Conservation (phyloP, 2,329 filamentous ascomycete species). For the Colletotrichum orbiculare region DNA sequence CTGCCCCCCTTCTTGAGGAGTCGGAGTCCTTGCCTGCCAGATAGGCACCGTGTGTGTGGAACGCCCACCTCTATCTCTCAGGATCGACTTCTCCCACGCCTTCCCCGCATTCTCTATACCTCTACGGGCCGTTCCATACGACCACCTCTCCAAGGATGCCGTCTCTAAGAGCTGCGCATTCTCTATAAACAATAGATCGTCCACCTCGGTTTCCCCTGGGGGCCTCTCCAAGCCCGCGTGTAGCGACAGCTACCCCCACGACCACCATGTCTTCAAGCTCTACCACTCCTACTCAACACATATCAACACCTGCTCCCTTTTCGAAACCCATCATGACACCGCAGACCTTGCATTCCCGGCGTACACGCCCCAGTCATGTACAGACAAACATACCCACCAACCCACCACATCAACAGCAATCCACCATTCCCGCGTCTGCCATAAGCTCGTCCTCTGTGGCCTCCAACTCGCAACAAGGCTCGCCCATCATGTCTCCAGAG, state of each 20-base stretch:
- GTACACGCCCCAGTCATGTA: conserved; percentile 58
- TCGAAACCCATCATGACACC: conserved; percentile 55
- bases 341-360: conserved; percentile 52
- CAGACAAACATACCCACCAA: conserved; percentile 56
- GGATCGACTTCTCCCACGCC: conserved; percentile 31
- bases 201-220: conserved; percentile 31
- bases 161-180: conserved; percentile 36
- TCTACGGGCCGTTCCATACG: conserved; percentile 38
- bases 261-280: conserved; percentile 45
- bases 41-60: conserved; percentile 32
- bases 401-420: conserved; percentile 41
- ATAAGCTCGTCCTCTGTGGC: conserved; percentile 67
- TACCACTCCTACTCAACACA: conserved; percentile 43
- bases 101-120: conserved; percentile 35
- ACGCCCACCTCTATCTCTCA: conserved; percentile 32
- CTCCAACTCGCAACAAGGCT: conserved; percentile 65
- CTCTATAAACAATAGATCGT: conserved; percentile 36
- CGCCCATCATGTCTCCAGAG: conserved; percentile 68
- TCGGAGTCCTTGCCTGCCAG: conserved; percentile 30
- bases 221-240: conserved; percentile 21
- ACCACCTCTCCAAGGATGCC: conserved; percentile 38
- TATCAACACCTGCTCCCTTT: conserved; percentile 43
- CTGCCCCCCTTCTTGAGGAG: conserved; percentile 3
- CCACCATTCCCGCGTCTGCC: conserved; percentile 61
- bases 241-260: conserved; percentile 27